These are phyloP conservation scores for Kwoniella dejecticola DNA, from an alignment of 768 basidiomycete species.

Conservation along the genomic window DNA sequence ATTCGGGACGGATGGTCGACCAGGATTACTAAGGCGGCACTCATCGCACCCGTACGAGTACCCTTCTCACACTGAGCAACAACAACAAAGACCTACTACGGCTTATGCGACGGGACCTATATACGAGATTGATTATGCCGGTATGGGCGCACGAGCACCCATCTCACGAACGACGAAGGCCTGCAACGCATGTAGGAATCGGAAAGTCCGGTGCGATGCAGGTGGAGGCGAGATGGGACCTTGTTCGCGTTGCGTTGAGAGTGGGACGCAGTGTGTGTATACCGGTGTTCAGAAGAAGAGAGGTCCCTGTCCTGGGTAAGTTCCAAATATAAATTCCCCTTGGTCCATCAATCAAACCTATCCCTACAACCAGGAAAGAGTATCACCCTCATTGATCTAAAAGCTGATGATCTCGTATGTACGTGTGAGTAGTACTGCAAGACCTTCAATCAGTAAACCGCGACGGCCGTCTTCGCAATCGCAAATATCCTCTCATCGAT, in stretches of 20 bases:
- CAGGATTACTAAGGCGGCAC: slow-evolving; percentile 36
- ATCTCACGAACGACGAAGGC: slow-evolving; percentile 54
- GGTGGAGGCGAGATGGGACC: slow-evolving; percentile 41
- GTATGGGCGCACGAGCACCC: slow-evolving; percentile 41
- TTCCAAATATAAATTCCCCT: background rate
- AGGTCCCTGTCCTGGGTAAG: slow-evolving; percentile 53
- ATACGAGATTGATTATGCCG: slow-evolving; percentile 16
- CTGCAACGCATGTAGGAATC: slow-evolving; percentile 51
- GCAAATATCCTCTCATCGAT: slow-evolving; percentile 15
- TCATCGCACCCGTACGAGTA: slow-evolving; percentile 43
- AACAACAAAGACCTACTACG: slow-evolving; percentile 6
- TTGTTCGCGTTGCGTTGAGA: slow-evolving; percentile 49
- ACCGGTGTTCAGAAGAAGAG: slow-evolving; percentile 51
- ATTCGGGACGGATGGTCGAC: slow-evolving; percentile 6
- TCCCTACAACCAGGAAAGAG: too few relatives aligned
- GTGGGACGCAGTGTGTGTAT: slow-evolving; percentile 49
- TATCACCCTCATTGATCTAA: too few relatives aligned
- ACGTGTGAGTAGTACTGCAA: slow-evolving; percentile 23
- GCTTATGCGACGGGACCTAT: slow-evolving; percentile 21
- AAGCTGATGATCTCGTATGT: too few relatives aligned
- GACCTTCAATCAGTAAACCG: slow-evolving; percentile 23
- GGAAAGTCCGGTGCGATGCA: slow-evolving; percentile 54
- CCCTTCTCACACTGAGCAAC: slow-evolving; percentile 9
- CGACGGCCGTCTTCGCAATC: slow-evolving; percentile 24
- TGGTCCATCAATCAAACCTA: background rate